Base-by-base conservation (phyloP, 1,139 yeast genomes). In the Nadsonia starkeyi-henricii region DNA sequence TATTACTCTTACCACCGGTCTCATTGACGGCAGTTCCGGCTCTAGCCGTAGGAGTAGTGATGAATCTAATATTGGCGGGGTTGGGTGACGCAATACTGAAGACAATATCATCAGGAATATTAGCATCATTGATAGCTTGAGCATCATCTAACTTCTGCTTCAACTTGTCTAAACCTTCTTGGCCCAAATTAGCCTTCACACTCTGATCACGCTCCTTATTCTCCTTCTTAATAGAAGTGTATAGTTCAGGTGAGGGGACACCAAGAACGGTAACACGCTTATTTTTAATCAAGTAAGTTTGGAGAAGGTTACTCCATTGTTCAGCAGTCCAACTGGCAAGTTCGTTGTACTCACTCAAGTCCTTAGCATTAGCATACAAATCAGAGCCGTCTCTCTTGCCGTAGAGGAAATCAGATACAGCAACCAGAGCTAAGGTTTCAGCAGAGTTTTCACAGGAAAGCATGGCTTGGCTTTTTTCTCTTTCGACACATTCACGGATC, bases 401-500 rank as follows among this genome's bases (percentile, higher is more conserved):
- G 58, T 91, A 93, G 15, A 88, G 63, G 61, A 86, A 89, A 58
- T 85, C 94, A 41, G 74, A 71, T 46, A 88, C 83, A 7, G 91
- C 86, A 51, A 79, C 71, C 47, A 77, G 76, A 1, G 86, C 74
- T 52, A 89, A 70, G 2, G 72, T 68, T 28, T 74, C 72, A 3
- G 91, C 74, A 39, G 77, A 74, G 53, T 76, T 78, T 62, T 91
- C 97, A 43, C 83, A 74, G 28, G 72, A 71, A 45, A 79, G 74
- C 41, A 85, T 68, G 56, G 74, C 77, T 58, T 79, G 78, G 67
- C 82, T 73, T 60, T 71, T 78, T 43, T 76, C 76, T 53, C 82
- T 85, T 47, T 75, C 77, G 19, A 88, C 67, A 28, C 85, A 73
- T 58, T 84, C 88, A 53, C 70, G 73, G 65, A 89, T 70, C 60